Base-by-base conservation (phyloP, 2,329 filamentous ascomycete species). In the Fusarium buxicola region DNA sequence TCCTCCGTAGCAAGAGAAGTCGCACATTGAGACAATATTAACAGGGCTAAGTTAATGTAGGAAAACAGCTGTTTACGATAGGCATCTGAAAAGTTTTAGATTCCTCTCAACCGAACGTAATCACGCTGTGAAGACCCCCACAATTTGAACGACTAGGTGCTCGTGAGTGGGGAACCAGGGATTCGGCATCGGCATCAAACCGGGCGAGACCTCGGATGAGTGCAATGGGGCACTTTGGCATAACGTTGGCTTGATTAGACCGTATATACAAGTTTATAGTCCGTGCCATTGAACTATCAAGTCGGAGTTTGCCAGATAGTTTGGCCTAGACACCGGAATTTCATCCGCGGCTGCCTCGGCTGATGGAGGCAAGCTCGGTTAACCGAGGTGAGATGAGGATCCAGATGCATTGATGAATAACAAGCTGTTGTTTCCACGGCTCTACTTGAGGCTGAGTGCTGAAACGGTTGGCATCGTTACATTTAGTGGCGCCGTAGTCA, bases 1-100 rank as follows among this genome's bases (percentile, higher is more conserved):
- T 2, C 70, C 72, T 18, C 76, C 77, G 54, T 81, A 83, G 54
- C 71, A 53, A 1, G 79, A 74, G n/a, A 69, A 71, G 31, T 72
- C 69, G 16, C 59, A 68, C 69, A 71, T 71, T 25, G 4, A 18
- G 2, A 9, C 6, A 7, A 9, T 2, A 2, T 7, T 15, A 10
- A 24, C 21, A 4, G 21, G 21, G 21, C 21, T 6, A 21, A 21
- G n/a, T n/a, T 21, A 6, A 21, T 4, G 21, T 21, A 4, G 21
- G 6, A 21, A 21, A 21, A 21, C 6, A 21, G 21, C 21, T 21
- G 21, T 21, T 21, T 6, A 21, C 4, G 21, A 21, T 21, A 21
- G n/a, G n/a, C 21, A 21, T 21, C n/a, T n/a, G 21, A 21, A 21
- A 21, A 21, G 21, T 21, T 21, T 6, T 21, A 21, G 16, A 34